Evolutionary conservation across 306 rosid genomes (phyloP).

Genomic region (Corylus heterophylla): DNA sequence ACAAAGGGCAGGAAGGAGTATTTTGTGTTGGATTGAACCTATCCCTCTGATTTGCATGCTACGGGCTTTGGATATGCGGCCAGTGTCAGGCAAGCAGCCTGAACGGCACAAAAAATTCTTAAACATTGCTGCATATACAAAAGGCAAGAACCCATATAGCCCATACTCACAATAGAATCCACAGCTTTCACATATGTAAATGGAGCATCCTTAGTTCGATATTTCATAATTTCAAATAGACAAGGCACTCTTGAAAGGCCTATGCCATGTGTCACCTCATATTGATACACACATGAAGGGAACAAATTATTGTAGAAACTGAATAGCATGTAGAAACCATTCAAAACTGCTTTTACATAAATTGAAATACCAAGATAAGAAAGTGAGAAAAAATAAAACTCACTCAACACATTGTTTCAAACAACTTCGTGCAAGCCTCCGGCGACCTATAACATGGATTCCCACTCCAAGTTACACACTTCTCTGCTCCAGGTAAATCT

Average conservation of each 20-base stretch:
- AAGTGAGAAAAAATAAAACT: slow-evolving; percentile 32
- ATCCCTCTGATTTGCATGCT: too few species aligned
- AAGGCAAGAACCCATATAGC: too few species aligned
- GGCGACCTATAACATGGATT: slow-evolving; percentile 48
- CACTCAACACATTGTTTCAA: slow-evolving; percentile 58
- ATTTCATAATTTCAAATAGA: slow-evolving; percentile 21
- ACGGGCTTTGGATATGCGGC: too few species aligned
- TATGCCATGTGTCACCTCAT: slow-evolving; percentile 18
- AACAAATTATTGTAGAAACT: slow-evolving; percentile 32
- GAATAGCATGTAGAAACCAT: slow-evolving; percentile 27
- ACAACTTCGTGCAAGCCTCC: slow-evolving; percentile 67
- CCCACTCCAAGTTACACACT: slow-evolving; percentile 79
- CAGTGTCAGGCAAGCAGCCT: too few species aligned
- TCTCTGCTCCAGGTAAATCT: slow-evolving; percentile 91
- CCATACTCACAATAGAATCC: background rate
- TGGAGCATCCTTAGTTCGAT: background rate
- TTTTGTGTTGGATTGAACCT: too few species aligned
- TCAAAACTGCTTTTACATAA: slow-evolving; percentile 30
- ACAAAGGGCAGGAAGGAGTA: too few species aligned
- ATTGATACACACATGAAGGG: slow-evolving; percentile 20
- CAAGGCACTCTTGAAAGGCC: slow-evolving; percentile 11
- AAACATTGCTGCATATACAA: too few species aligned
- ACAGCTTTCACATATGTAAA: background rate
- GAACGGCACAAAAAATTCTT: too few species aligned
- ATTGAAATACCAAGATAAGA: slow-evolving; percentile 19